Evolutionary conservation across 2,329 filamentous ascomycete species (phyloP).

Genomic region (Cytospora leucostoma): DNA sequence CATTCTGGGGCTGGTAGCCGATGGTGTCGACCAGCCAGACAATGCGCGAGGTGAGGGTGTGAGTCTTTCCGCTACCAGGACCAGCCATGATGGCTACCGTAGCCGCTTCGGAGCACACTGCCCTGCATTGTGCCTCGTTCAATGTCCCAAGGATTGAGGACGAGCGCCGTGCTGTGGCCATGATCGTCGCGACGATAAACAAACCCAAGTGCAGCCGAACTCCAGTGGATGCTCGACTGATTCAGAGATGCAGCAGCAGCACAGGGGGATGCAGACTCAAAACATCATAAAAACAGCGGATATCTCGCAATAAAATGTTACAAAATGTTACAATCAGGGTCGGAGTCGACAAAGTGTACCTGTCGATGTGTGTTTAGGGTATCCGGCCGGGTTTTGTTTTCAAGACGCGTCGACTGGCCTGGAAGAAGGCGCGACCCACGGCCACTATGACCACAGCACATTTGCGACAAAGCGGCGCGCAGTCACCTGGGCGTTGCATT

Average conservation of each 20-base stretch:
- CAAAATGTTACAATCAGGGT: not conserved
- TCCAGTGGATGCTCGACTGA: not conserved
- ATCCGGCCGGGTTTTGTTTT: not conserved
- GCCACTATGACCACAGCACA: not conserved
- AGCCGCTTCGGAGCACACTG: constrained; percentile 53
- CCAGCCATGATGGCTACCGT: constrained; percentile 69
- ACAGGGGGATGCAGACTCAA: constrained; percentile 20
- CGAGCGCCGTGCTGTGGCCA: constrained; percentile 27
- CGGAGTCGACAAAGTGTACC: not conserved
- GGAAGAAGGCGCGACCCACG: not conserved
- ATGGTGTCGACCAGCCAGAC: constrained; percentile 79
- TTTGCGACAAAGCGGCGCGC: not conserved
- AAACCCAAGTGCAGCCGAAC: not conserved
- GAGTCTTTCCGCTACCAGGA: constrained; percentile 83
- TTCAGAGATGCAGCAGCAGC: not conserved
- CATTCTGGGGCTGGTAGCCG: constrained; percentile 76
- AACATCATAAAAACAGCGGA: not conserved
- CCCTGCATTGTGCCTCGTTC: constrained; percentile 57
- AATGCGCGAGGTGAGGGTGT: constrained; percentile 89
- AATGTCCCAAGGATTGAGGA: constrained; percentile 48
- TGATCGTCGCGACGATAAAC: constrained; percentile 18
- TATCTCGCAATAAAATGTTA: not conserved
- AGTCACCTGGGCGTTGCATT: not conserved
- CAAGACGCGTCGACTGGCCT: not conserved
- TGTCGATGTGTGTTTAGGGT: not conserved